Conservation (phyloP, 1,284 basidiomycete genomes). For the Papiliotrema terrestris region DNA sequence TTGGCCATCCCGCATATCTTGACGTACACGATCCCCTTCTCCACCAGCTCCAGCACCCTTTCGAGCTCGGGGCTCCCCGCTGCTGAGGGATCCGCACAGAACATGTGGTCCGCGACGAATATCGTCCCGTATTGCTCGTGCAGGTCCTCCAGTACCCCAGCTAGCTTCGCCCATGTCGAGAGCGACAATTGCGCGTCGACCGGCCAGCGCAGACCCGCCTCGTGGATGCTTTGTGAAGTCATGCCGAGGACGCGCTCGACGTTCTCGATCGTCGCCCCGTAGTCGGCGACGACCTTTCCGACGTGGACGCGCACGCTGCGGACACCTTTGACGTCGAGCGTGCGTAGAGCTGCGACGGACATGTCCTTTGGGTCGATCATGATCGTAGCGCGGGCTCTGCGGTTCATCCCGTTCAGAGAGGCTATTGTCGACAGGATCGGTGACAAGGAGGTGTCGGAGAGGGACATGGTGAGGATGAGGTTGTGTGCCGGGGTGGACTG, state of each 20-base stretch:
- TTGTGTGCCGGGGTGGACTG: not conserved
- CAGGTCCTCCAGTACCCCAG: not conserved
- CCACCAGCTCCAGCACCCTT: not conserved
- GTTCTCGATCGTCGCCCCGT: not conserved
- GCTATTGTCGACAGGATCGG: not conserved
- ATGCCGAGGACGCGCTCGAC: not conserved
- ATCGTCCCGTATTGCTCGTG: not conserved
- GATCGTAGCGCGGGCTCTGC: not conserved
- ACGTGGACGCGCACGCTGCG: not conserved
- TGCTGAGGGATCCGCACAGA: not conserved
- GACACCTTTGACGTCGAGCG: not conserved
- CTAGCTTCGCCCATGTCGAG: not conserved
- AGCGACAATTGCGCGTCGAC: conserved; percentile 1
- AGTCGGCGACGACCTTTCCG: not conserved
- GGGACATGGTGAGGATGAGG: not conserved
- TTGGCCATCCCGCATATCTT: conserved; percentile 1
- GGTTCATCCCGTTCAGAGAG: not conserved
- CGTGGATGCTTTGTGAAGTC: not conserved
- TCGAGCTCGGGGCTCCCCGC: not conserved
- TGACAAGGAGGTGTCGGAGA: not conserved
- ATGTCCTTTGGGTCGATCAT: not conserved
- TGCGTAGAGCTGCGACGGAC: not conserved
- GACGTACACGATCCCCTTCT: conserved; percentile 2
- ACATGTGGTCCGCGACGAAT: conserved; percentile 3
- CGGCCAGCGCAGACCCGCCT: not conserved